Evolutionary conservation across 1,139 yeast genomes (phyloP).

Genomic region (Geotrichum fermentans): DNA sequence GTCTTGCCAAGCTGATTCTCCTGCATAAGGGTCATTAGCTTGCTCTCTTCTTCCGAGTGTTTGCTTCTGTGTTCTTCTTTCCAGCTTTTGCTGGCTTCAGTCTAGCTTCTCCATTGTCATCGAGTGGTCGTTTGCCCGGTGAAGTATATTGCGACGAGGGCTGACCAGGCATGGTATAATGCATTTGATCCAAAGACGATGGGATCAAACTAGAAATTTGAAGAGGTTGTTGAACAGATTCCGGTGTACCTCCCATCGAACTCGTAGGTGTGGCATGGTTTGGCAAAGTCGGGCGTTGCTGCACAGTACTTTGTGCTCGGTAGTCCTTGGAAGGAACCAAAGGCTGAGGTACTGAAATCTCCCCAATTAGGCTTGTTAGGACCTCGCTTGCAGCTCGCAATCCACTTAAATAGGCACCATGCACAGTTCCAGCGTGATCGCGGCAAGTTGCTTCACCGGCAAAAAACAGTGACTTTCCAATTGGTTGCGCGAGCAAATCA

Average conservation of each 20-base stretch:
- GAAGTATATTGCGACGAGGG: background rate
- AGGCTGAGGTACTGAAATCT: constrained; percentile 39
- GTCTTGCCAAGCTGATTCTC: constrained; percentile 15
- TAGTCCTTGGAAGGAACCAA: constrained; percentile 33
- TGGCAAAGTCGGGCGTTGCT: constrained; percentile 5
- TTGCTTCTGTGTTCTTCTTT: constrained; percentile 36
- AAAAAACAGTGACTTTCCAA: constrained; percentile 39
- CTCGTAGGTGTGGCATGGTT: constrained; percentile 15
- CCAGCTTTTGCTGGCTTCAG: constrained; percentile 37
- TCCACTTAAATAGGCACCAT: constrained; percentile 45
- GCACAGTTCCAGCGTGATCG: constrained; percentile 43
- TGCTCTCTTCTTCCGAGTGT: constrained; percentile 36
- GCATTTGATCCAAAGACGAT: background rate
- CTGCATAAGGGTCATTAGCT: constrained; percentile 24
- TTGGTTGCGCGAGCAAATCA: constrained; percentile 41
- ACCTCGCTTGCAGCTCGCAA: constrained; percentile 43
- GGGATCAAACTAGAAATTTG: constrained; percentile 12
- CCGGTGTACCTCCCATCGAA: constrained; percentile 15
- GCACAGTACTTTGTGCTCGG: constrained; percentile 5
- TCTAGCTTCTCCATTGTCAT: constrained; percentile 19
- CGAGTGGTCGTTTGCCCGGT: background rate
- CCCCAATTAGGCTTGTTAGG: constrained; percentile 40
- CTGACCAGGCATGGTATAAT: background rate
- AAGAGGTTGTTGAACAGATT: constrained; percentile 6
- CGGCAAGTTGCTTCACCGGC: constrained; percentile 47